Base-by-base conservation (phyloP, 139 green algal species). In the Tetradesmus lagerheimii region DNA sequence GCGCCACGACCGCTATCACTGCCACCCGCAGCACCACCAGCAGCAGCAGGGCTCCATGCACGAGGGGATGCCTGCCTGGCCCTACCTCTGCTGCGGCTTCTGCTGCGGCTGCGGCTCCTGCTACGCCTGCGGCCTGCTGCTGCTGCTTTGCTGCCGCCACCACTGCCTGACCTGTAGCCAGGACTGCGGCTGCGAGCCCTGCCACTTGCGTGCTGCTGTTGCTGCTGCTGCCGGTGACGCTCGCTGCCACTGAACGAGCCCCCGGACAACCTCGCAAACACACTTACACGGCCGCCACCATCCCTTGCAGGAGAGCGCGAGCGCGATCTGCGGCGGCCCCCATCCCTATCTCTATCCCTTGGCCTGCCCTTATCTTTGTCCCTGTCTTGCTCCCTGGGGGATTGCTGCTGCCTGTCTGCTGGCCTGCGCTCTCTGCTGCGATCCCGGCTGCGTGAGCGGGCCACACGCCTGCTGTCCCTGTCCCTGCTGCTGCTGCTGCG, bases 161-260 rank as follows among this genome's bases (percentile, higher is more conserved):
- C 47, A 9, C 5, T 35, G 35, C 25, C 23, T 18, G 77, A 31
- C 45, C 82, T 11, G 45, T 16, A 38, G 64, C 38, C 43, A 75
- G 27, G 47, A 50, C 76, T 79, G 4, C 86, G 76, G 35, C 80
- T 88, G 18, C 64, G 66, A 29, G 15, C 31, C 18, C 79, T 74
- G 67, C 80, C 45, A 3, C 74, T 71, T 71, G 57, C 57, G 4
- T 78, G 80, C 81, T 88, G 74, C 80, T 57, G 64, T 5, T 57
- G 64, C 25, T 88, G n/a, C 80, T 76, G 29, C 71, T 85, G 84
- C 82, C 66, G 25, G 37, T 76, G 82, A 0, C 50, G 57, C 57
- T 71, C 57, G 57, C 57, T 71, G 57, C 57, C 31, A 23, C 57
- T 23, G 0, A 9, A 71, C 23, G 57, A 31, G 57, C 57, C 57